These are phyloP conservation scores for Colletotrichum graminicola DNA, from an alignment of 2,329 filamentous ascomycete species.

Conservation along the genomic window DNA sequence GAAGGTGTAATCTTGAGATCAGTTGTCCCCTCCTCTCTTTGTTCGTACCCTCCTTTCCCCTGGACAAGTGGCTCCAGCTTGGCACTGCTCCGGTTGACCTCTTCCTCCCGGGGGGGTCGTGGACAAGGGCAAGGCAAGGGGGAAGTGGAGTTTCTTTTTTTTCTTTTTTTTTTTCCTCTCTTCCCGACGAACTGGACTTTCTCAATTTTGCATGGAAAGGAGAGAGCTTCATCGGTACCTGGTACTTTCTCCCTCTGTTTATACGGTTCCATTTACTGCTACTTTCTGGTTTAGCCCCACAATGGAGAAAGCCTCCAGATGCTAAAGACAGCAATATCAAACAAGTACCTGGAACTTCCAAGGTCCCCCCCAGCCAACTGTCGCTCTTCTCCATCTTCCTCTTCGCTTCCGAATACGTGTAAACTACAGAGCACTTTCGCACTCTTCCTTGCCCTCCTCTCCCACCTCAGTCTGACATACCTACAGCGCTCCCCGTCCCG, in stretches of 20 bases:
- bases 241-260: neutral
- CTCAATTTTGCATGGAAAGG: neutral
- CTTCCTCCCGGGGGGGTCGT: constrained; percentile 3
- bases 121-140: constrained; percentile 14
- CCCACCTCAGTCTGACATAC: too few species aligned
- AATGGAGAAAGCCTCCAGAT: neutral
- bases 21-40: neutral
- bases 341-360: constrained; percentile 9
- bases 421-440: neutral
- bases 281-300: neutral
- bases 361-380: constrained; percentile 15
- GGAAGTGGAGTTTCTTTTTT: constrained; percentile 12
- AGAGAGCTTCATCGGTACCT: neutral
- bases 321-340: neutral
- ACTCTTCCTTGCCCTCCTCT: neutral
- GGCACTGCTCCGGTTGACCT: constrained; percentile 10
- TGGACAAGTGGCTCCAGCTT: neutral
- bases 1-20: neutral
- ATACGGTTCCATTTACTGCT: neutral
- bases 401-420: neutral
- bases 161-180: neutral
- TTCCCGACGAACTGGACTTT: neutral
- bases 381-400: neutral
- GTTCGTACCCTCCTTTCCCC: neutral
- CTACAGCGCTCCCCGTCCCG: neutral